Conservation (phyloP, 83 land plant species). For the Picea mariana region DNA sequence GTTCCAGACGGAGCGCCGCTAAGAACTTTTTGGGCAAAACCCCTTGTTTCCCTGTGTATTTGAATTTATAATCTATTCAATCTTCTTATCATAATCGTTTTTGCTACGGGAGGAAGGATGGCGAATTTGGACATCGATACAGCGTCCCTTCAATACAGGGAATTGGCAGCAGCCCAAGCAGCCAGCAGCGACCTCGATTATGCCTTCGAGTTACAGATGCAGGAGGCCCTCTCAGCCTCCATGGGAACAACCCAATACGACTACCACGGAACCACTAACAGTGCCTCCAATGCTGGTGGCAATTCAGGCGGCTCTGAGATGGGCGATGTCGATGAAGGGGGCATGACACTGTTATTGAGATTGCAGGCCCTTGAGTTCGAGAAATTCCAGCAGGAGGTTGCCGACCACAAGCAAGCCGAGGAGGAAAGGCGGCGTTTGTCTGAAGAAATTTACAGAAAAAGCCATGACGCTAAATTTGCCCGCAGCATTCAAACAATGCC, state of each 20-base stretch:
- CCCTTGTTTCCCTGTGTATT: too few species aligned
- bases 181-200: neutral
- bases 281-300: neutral
- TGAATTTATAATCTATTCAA: too few species aligned
- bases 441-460: neutral
- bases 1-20: too few species aligned
- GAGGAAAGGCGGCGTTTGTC: neutral
- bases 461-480: conserved; percentile 25
- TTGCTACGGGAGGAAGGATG: neutral
- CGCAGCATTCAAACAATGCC: conserved; percentile 16
- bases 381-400: neutral
- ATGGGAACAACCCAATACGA: neutral
- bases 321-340: neutral
- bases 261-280: neutral
- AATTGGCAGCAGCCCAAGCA: neutral
- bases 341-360: neutral
- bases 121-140: neutral
- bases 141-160: neutral
- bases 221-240: neutral
- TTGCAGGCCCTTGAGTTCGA: too few species aligned
- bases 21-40: too few species aligned
- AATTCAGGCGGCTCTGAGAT: neutral
- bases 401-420: neutral
- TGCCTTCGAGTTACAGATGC: neutral
- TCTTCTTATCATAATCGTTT: too few species aligned